Percentiles rank a stretch among this genome's conserved stretches.
These are phyloP conservation scores for Candolleomyces efflorescens DNA, from an alignment of 768 basidiomycete genomes.

Conservation along the genomic window DNA sequence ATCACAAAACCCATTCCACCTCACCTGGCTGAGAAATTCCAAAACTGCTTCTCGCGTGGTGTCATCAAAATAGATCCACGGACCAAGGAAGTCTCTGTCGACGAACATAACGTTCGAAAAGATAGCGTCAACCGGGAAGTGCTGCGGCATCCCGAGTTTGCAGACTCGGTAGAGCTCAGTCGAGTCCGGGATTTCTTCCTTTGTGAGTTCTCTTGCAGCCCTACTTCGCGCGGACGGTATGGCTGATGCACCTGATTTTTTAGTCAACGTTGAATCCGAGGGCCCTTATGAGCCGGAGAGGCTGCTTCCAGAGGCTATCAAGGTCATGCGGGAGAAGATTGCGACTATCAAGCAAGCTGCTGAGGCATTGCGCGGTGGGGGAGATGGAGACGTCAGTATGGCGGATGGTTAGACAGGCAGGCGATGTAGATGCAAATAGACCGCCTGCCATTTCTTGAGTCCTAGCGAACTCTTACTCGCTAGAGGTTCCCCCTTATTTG, in stretches of 20 bases:
- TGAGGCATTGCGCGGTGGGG: constrained; percentile 40
- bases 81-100: constrained; percentile 59
- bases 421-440: background rate
- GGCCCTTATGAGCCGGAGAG: constrained; percentile 84
- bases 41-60: constrained; percentile 81
- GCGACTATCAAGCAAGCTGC: constrained; percentile 53
- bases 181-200: constrained; percentile 91
- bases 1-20: constrained; percentile 73
- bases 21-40: constrained; percentile 76
- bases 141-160: constrained; percentile 87
- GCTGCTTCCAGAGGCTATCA: constrained; percentile 73
- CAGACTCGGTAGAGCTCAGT: constrained; percentile 74
- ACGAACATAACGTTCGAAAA: constrained; percentile 62
- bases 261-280: constrained; percentile 89
- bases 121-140: constrained; percentile 94
- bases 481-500: too few species aligned
- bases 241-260: background rate
- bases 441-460: background rate
- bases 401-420: constrained; percentile 22
- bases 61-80: constrained; percentile 62
- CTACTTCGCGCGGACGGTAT: background rate
- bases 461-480: background rate
- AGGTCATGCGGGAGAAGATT: constrained; percentile 82
- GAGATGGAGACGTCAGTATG: constrained; percentile 53
- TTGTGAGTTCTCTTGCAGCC: constrained; percentile 47